These are phyloP conservation scores for Phytophthora capsici DNA, from an alignment of 352 stramenopile species.

Conservation along the genomic window DNA sequence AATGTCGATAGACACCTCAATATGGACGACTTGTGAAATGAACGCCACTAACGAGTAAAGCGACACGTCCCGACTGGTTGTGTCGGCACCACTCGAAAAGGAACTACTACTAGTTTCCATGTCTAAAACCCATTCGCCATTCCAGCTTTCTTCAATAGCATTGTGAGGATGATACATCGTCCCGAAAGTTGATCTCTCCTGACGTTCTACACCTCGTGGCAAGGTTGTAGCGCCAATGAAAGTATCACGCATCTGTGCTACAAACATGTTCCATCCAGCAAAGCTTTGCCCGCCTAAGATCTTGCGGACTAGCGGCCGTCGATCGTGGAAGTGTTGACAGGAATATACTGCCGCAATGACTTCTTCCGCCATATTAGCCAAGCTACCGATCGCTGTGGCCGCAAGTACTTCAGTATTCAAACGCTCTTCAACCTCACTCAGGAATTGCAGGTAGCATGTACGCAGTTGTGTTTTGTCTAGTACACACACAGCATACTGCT, in stretches of 20 bases:
- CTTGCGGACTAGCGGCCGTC: conserved; percentile 52
- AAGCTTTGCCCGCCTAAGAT: conserved; percentile 62
- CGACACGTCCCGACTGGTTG: conserved; percentile 33
- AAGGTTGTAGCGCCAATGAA: conserved; percentile 44
- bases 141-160: conserved; percentile 52
- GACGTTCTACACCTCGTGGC: not conserved
- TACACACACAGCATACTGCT: conserved; percentile 34
- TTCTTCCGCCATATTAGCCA: conserved; percentile 63
- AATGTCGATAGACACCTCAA: conserved; percentile 53
- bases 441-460: conserved; percentile 50
- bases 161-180: conserved; percentile 28
- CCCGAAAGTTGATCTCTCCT: conserved; percentile 4
- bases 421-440: conserved; percentile 50
- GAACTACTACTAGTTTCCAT: conserved; percentile 52
- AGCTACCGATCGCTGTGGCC: conserved; percentile 38
- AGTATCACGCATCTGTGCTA: conserved; percentile 71
- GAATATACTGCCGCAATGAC: conserved; percentile 73
- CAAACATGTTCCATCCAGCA: conserved; percentile 58
- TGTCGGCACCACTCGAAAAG: conserved; percentile 37
- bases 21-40: conserved; percentile 52
- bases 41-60: conserved; percentile 52
- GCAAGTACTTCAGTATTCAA: conserved; percentile 59
- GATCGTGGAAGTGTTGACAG: conserved; percentile 48
- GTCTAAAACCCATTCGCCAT: conserved; percentile 61
- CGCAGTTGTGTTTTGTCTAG: conserved; percentile 56